phyloP scores from a whole-genome alignment of 1,284 basidiomycete genomes.

The Trametes polyzona region DNA sequence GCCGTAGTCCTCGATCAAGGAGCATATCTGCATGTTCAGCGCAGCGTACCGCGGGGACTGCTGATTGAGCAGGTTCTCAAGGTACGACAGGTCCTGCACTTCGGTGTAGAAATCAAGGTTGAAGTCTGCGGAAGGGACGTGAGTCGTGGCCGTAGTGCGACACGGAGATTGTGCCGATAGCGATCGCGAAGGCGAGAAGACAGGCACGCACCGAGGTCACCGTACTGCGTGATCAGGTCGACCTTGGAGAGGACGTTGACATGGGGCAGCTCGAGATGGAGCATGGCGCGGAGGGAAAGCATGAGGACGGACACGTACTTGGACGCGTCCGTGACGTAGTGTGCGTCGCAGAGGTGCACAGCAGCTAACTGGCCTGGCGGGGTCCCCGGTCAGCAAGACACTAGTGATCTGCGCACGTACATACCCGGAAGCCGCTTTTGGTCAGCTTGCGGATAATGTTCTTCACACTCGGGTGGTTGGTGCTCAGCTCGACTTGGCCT shows the following conservation, averaged over 20 bases:
- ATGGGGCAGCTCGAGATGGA: slow-evolving; percentile 97
- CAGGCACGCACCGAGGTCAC: slow-evolving; percentile 74
- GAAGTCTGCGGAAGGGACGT: slow-evolving; percentile 66
- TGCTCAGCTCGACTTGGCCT: slow-evolving; percentile 97
- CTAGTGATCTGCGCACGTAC: slow-evolving; percentile 37
- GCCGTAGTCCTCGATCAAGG: slow-evolving; percentile 92
- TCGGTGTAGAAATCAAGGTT: slow-evolving; percentile 98
- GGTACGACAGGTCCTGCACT: slow-evolving; percentile 93
- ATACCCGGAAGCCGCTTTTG: slow-evolving; percentile 85
- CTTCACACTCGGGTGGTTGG: slow-evolving; percentile 91
- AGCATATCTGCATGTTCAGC: slow-evolving; percentile 90
- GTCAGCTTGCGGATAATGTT: slow-evolving; percentile 73
- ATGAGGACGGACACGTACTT: slow-evolving; percentile 95
- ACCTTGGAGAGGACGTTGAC: slow-evolving; percentile 97
- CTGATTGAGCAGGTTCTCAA: slow-evolving; percentile 76
- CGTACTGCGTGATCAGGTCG: slow-evolving; percentile 87
- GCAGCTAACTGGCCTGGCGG: slow-evolving; percentile 74
- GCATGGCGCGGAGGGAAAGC: slow-evolving; percentile 93
- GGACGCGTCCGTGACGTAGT: slow-evolving; percentile 94
- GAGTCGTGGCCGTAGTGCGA: background rate
- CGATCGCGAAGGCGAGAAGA: slow-evolving; percentile 11
- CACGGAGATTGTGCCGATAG: slow-evolving; percentile 5
- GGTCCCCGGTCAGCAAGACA: slow-evolving; percentile 31
- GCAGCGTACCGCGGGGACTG: slow-evolving; percentile 71
- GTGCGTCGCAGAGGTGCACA: slow-evolving; percentile 95